Conservation (phyloP, 306 rosid species). For the Senna siamea region DNA sequence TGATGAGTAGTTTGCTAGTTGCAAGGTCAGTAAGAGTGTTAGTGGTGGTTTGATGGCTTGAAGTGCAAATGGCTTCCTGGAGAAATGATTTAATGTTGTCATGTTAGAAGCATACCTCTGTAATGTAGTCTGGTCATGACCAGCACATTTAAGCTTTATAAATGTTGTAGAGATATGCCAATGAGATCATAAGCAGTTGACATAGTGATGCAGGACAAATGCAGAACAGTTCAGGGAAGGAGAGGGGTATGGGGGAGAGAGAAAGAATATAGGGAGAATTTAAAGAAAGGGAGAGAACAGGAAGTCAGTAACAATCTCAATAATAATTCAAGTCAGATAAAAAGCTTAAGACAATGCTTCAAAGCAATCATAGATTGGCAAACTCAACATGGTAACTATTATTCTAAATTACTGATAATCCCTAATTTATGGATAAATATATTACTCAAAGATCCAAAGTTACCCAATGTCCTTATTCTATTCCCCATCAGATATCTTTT, state of each 20-base stretch:
- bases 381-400: not conserved
- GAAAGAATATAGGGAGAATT: too few species aligned
- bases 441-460: not conserved
- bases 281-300: not conserved
- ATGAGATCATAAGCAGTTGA: not conserved
- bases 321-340: not conserved
- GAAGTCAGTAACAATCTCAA: not conserved
- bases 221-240: too few species aligned
- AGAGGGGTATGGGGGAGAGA: too few species aligned
- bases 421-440: not conserved
- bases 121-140: constrained; percentile 15
- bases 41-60: not conserved
- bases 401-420: not conserved
- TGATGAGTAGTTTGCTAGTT: too few species aligned
- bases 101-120: not conserved
- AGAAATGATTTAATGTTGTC: not conserved
- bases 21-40: too few species aligned
- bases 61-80: not conserved
- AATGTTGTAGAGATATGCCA: constrained; percentile 9
- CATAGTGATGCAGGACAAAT: not conserved
- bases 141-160: constrained; percentile 4
- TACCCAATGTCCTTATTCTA: not conserved
- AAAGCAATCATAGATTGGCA: not conserved
- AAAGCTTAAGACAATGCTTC: not conserved
- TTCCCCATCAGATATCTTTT: not conserved